Base-by-base conservation (phyloP, 352 stramenopile genomes). In the Globisporangium camurandrum region DNA sequence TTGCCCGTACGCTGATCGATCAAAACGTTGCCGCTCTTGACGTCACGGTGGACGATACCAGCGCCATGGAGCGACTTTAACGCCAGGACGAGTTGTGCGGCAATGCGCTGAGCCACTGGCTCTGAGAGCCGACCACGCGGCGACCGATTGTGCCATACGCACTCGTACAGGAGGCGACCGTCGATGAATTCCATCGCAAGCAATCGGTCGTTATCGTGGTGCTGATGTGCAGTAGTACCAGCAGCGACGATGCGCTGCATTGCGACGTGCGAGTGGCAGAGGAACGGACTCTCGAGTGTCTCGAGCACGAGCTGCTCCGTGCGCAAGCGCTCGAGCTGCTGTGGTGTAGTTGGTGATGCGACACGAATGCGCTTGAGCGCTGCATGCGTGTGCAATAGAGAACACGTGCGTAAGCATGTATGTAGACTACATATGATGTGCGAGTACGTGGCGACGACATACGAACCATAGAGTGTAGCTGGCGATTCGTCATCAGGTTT, bases 1-100 rank as follows among this genome's bases (percentile, higher is more conserved):
- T 68, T 64, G 6, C 81, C 78, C n/a, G n/a, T n/a, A 3, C 56
- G 24, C 5, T 34, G 55, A 19, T 66, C 59, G 10, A 88, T 49
- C 17, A 93, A 47, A 2, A 89, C 54, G 44, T 93, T 93, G 16
- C 81, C 81, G 45, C 74, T 93, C 54, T 93, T 93, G 14, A 93
- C 51, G 27, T 93, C 81, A 16, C 81, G 76, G 46, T 93, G 78
- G n/a, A 88, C 57, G 36, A 66, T 86, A n/a, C 72, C 68, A 24
- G 48, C 26, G 6, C 36, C 52, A 46, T 93, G 78, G 2, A 93
- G 24, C 47, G 67, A 62, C 36, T 57, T 46, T 1, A 93, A 30
- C 33, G 74, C 78, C 33, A 89, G 51, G 37, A 88, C 76, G 36
- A 93, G 54, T 57, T 93, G 81, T 9, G 66, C 76, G 2, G 76